These are phyloP conservation scores for Globisporangium irregulare DNA, from an alignment of 352 stramenopile species.

Conservation along the genomic window DNA sequence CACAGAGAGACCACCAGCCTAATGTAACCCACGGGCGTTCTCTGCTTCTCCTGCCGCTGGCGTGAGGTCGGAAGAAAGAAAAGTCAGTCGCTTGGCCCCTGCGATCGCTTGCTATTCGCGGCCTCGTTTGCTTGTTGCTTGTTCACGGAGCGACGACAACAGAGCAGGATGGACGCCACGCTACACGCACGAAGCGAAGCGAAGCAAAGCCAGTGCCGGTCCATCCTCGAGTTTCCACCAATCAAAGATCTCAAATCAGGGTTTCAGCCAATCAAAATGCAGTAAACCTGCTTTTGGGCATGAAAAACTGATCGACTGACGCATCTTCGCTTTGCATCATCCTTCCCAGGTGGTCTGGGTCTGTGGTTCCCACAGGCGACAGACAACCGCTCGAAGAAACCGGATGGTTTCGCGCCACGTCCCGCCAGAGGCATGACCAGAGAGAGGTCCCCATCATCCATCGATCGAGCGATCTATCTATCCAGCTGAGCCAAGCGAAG, in stretches of 20 bases:
- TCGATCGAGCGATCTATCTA: neutral
- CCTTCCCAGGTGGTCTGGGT: neutral
- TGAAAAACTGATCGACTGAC: conserved; percentile 1
- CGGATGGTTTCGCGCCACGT: conserved; percentile 11
- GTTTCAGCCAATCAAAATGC: conserved; percentile 9
- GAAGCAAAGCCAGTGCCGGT: conserved; percentile 1
- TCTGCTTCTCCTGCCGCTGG: neutral
- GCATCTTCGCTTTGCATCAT: conserved; percentile 8
- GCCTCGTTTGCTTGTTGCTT: neutral
- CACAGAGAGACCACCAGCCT: neutral
- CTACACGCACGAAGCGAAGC: neutral
- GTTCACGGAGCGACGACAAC: conserved; percentile 16
- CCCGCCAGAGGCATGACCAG: neutral
- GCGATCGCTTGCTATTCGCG: neutral
- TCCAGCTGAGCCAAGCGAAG: neutral
- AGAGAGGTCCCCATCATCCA: neutral
- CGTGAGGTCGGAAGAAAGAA: conserved; percentile 18
- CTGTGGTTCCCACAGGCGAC: neutral
- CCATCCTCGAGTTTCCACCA: conserved; percentile 11
- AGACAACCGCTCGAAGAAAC: conserved; percentile 9
- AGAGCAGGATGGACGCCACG: conserved; percentile 7
- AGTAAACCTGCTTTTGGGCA: neutral
- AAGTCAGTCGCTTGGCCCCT: conserved; percentile 1
- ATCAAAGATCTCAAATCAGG: neutral
- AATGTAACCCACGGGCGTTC: neutral